Base-by-base conservation (phyloP, 2,329 filamentous ascomycete species). In the Hymenoscyphus infarciens region DNA sequence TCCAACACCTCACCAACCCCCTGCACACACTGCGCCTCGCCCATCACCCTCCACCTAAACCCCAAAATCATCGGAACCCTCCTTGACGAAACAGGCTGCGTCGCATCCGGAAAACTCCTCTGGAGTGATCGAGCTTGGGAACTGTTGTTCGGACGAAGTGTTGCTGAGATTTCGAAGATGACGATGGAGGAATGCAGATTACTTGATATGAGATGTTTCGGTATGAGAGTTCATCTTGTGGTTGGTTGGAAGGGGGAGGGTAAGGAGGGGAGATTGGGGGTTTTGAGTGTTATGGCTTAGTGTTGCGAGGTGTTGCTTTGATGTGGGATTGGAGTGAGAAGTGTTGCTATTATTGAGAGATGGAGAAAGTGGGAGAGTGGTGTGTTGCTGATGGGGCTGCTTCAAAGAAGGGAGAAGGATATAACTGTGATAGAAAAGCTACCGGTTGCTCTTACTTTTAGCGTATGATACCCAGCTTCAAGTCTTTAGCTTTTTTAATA, bases 41-140 rank as follows among this genome's bases (percentile, higher is more conserved):
- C 65, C 2, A 65, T 70, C 2, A 56, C 64, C 0, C 74, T 80
- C 11, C 65, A 66, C 7, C 69, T 78, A 2, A 82, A 81, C 65
- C 75, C 79, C 3, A 73, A 73, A 10, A 71, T 79, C 35, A 70
- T 81, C 29, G 77, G 78, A 8, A 71, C 69, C 0, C 67, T 81
- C 2, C 58, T 77, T 7, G 80, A 88, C 63, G 85, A 88, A 71
- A 87, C 83, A 0, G 84, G 82, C 5, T 77, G 76, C 38, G 77
- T 86, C 8, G 70, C 73, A 1, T 70, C 77, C 1, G 81, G 80
- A 0, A 85, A 84, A 71, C 73, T 87, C 2, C 73, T 86, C 19
- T 81, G 86, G 75, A 80, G 78, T 5, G 74, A 79, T 16, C 62
- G 74, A 1, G 84, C 84, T 0, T 87, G 84, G 84, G 70, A 68